phyloP scores from a whole-genome alignment of 1,284 basidiomycete genomes.

The Ustilago trichophora region DNA sequence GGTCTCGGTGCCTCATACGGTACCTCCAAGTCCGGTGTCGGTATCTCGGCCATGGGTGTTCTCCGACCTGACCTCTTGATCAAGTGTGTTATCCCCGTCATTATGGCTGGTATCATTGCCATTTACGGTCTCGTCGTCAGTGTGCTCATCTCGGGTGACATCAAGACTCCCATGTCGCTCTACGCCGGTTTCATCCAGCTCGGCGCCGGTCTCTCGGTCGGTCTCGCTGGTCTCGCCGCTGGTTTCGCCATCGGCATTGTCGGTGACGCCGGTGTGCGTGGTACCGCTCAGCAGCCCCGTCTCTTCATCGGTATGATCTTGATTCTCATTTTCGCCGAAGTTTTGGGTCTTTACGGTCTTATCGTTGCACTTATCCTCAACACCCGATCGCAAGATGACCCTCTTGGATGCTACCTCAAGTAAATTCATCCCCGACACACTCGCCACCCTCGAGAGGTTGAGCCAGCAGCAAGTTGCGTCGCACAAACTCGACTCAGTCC shows the following conservation, averaged over 20 bases:
- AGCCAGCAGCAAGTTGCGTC: no score
- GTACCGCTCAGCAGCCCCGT: constrained; percentile 78
- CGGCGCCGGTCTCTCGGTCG: constrained; percentile 90
- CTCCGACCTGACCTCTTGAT: constrained; percentile 97
- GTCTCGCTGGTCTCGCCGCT: constrained; percentile 91
- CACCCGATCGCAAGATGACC: constrained; percentile 67
- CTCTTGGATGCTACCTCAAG: constrained; percentile 50
- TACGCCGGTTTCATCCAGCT: constrained; percentile 91
- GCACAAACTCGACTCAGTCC: no score
- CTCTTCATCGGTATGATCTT: constrained; percentile 82
- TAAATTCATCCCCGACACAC: constrained; percentile 4
- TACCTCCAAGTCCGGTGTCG: constrained; percentile 96
- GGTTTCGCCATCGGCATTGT: constrained; percentile 97
- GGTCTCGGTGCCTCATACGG: constrained; percentile 96
- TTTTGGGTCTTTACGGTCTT: constrained; percentile 85
- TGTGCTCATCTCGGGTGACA: constrained; percentile 68
- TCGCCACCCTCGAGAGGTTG: no score
- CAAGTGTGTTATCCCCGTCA: constrained; percentile 96
- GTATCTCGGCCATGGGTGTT: constrained; percentile 92
- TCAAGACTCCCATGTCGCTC: constrained; percentile 71
- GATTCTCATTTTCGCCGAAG: constrained; percentile 88
- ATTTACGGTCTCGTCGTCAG: constrained; percentile 74
- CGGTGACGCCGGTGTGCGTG: constrained; percentile 78
- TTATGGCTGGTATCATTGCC: constrained; percentile 98
- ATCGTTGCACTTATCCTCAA: constrained; percentile 92